phyloP scores from a whole-genome alignment of 169 alveolate genomes.

The Plasmodium knowlesi region DNA sequence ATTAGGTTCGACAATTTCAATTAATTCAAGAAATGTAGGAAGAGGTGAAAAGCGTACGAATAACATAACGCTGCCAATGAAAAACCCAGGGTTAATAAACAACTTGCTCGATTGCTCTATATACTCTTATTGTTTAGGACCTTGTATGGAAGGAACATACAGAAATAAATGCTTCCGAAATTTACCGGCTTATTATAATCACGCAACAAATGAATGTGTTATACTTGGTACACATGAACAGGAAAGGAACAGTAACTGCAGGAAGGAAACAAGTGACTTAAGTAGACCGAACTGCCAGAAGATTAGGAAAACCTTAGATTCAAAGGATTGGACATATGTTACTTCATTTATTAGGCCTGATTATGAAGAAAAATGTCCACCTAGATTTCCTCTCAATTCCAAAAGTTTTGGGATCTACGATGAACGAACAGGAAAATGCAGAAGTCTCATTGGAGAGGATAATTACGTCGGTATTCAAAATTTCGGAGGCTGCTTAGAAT shows the following conservation, averaged over 20 bases:
- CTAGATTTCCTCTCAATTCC: constrained; percentile 53
- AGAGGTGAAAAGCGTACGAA: not conserved
- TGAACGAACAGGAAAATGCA: constrained; percentile 62
- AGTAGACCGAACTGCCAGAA: constrained; percentile 40
- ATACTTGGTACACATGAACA: constrained; percentile 71
- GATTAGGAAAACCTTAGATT: constrained; percentile 12
- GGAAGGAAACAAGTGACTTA: constrained; percentile 13
- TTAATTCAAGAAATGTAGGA: not conserved
- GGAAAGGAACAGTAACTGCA: constrained; percentile 19
- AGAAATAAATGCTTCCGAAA: constrained; percentile 43
- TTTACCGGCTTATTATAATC: constrained; percentile 69
- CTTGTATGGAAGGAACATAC: constrained; percentile 39
- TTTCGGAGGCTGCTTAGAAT: constrained; percentile 44
- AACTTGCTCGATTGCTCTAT: constrained; percentile 65
- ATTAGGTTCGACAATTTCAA: constrained; percentile 31
- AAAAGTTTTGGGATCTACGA: constrained; percentile 60
- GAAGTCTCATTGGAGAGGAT: constrained; percentile 5
- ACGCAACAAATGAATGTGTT: constrained; percentile 67
- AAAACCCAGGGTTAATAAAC: constrained; percentile 24
- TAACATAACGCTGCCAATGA: constrained; percentile 64
- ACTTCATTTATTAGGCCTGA: constrained; percentile 71
- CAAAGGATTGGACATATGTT: constrained; percentile 70
- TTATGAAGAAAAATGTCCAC: constrained; percentile 74
- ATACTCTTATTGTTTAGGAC: constrained; percentile 67
- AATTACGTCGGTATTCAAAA: not conserved